These are phyloP conservation scores for Phytophthora syringae DNA, from an alignment of 352 stramenopile genomes.

Conservation along the genomic window DNA sequence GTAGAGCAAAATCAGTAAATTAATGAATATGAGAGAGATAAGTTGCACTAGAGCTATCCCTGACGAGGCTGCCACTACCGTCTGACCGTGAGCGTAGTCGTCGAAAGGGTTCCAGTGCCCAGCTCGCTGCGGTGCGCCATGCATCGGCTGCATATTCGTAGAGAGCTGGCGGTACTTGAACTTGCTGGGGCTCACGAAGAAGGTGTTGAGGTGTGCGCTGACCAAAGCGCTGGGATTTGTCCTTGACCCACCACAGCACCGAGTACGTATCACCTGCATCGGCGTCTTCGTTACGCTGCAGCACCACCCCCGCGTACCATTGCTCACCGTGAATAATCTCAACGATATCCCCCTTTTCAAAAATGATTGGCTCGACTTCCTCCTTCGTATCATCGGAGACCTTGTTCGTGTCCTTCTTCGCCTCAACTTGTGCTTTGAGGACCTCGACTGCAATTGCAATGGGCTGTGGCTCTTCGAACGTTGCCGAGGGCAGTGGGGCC, in stretches of 20 bases:
- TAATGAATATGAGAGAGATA: constrained; percentile 10
- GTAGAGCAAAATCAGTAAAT: neutral
- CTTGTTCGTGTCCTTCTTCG: neutral
- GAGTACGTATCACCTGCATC: constrained; percentile 63
- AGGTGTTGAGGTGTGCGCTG: constrained; percentile 56
- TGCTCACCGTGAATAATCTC: constrained; percentile 58
- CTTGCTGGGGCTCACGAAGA: constrained; percentile 51
- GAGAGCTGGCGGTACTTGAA: constrained; percentile 39
- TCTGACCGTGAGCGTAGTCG: constrained; percentile 44
- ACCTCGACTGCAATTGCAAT: neutral
- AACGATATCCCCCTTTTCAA: constrained; percentile 69
- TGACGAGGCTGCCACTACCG: constrained; percentile 1
- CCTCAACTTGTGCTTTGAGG: constrained; percentile 5
- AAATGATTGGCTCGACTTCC: constrained; percentile 22
- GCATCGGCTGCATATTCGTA: constrained; percentile 65
- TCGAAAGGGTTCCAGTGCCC: constrained; percentile 52
- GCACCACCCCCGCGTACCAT: constrained; percentile 74
- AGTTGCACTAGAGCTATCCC: constrained; percentile 3
- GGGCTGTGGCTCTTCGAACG: constrained; percentile 12
- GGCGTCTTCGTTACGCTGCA: constrained; percentile 60
- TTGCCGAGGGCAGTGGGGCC: constrained; percentile 27
- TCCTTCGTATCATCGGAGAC: neutral
- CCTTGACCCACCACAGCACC: constrained; percentile 82
- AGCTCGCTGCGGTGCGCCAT: constrained; percentile 52
- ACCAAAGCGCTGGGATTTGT: constrained; percentile 79